Evolutionary conservation across 169 alveolate species (phyloP).

Genomic region (Plasmodium gaboni): DNA sequence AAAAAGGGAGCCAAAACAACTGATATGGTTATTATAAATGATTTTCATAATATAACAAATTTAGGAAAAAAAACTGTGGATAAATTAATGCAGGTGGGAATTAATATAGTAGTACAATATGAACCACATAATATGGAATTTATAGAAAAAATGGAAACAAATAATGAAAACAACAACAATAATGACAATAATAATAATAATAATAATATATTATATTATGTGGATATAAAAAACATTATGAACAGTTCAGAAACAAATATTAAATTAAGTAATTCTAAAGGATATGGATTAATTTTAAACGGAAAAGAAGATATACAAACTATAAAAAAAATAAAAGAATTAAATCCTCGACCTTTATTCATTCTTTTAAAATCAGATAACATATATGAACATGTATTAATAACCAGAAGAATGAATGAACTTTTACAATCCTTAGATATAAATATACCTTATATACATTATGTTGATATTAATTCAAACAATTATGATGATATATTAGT

Average conservation of each 20-base stretch:
- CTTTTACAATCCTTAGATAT: slow-evolving; percentile 34
- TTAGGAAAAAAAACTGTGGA: slow-evolving; percentile 20
- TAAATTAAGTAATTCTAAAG: slow-evolving; percentile 18
- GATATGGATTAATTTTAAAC: slow-evolving; percentile 38
- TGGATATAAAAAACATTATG: background rate
- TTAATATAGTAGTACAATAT: slow-evolving; percentile 23
- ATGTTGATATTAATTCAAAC: slow-evolving; percentile 30
- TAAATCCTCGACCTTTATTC: slow-evolving; percentile 33
- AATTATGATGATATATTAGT: slow-evolving; percentile 62
- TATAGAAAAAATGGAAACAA: slow-evolving; percentile 5
- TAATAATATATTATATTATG: slow-evolving; percentile 25
- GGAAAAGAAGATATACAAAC: slow-evolving; percentile 50
- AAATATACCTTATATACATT: slow-evolving; percentile 51
- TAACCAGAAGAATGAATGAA: slow-evolving; percentile 62
- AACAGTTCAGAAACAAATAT: slow-evolving; percentile 17
- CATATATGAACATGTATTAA: slow-evolving; percentile 54
- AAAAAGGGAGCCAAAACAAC: slow-evolving; percentile 57
- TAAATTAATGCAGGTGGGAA: slow-evolving; percentile 39
- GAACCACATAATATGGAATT: slow-evolving; percentile 13
- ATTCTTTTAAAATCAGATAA: slow-evolving; percentile 42
- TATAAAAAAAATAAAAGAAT: slow-evolving; percentile 28
- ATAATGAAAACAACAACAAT: background rate
- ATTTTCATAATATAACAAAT: slow-evolving; percentile 23
- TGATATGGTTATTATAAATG: slow-evolving; percentile 27
- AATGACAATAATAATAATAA: background rate